Evolutionary conservation across 2,329 filamentous ascomycete species (phyloP), one percentile per base, ranked within the genome.

Genomic region (Pseudohalonectria lignicola): DNA sequence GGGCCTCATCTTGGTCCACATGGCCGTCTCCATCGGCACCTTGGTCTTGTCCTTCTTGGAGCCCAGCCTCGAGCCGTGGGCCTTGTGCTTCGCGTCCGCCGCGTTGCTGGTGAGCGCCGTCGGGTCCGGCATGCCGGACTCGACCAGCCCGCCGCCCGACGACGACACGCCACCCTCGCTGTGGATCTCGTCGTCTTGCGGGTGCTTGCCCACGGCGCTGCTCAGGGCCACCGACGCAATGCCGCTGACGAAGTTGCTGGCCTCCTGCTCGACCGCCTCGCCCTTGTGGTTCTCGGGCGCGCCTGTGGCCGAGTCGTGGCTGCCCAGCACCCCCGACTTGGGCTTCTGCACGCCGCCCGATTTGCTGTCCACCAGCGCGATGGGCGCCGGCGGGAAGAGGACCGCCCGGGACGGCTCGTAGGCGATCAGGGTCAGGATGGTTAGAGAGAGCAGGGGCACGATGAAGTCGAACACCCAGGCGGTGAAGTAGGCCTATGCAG

Each of bases 251-350:
- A 93, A 80, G 52, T 86, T 88, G 48, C 74, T 80, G 1, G 86
- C 86, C 54, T 93, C 86, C 43, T 83, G 75, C 54, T 93, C 86
- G 1, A 86, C 82, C 0, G 84, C 83, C 54, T 92, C 85, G 19
- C 86, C 86, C 53, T 86, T 81, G 59, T 86, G 75, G 46, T 86
- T 85, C 54, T 94, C 84, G 0, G 85, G 81, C 0, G 86, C 86
- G 1, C 86, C 86, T 0, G 86, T 93, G 1, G 82, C 71, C 40
- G 81, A 86, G 42, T 86, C 82, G 20, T 79, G 73, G 16, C 81
- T 86, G 1, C 82, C 86, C 0, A 92, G 60, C 0, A 86, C 76
- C 2, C 85, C 85, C 3, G 85, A 73, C 36, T 76, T 75, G 1
- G 85, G 85, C 49, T 82, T 88, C 55, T 92, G 78, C 1, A 90